Base-by-base conservation (phyloP, 495 filamentous ascomycete genomes). In the Penicillium simplicissimum region DNA sequence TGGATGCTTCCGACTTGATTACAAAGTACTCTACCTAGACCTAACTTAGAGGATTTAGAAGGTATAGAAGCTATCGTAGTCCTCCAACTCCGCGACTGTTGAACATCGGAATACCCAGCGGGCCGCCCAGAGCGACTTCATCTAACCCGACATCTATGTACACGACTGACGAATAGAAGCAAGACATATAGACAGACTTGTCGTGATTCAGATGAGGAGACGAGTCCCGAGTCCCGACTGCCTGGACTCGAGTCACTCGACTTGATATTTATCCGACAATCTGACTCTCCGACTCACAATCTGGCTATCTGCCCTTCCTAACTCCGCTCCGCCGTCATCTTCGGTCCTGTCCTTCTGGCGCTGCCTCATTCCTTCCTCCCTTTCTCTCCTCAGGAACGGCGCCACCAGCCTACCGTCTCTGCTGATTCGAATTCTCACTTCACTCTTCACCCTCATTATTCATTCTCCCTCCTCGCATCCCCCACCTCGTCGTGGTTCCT, bases 251-350 rank as follows among this genome's bases (percentile, higher is more conserved):
- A 19, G 28, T 31, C 28, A 45, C 19, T 45, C 19, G 42, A 21
- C 42, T 23, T n/a, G 14, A 38, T 2, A 40, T 15, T 15, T 40
- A n/a, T 38, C 5, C 37, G 14, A 40, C 14, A 4, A 21, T 45
- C 42, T 11, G 42, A 23, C 19, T 45, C 17, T 31, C 19, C 17
- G 6, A 14, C 15, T 8, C 6, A 42, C 40, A 9, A 19, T 19
- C 40, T 42, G 37, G 37, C n/a, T 42, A 7, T 42, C 40, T 42
- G n/a, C 8, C 40, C 40, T 42, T 45, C 21, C 14, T 23, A 21
- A 45, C 34, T 53, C 51, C 51, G 45, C 45, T 49, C 45, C 45
- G 45, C 25, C 45, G 25, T 49, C 45, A 31, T 49, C 45, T 19
- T 55, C 52, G 34, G 34, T 54, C 34, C 34, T 34, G 11, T 17